Evolutionary conservation across 2,329 filamentous ascomycete species (phyloP), one percentile per base, ranked within the genome.

Genomic region (Cytospora schulzeri): DNA sequence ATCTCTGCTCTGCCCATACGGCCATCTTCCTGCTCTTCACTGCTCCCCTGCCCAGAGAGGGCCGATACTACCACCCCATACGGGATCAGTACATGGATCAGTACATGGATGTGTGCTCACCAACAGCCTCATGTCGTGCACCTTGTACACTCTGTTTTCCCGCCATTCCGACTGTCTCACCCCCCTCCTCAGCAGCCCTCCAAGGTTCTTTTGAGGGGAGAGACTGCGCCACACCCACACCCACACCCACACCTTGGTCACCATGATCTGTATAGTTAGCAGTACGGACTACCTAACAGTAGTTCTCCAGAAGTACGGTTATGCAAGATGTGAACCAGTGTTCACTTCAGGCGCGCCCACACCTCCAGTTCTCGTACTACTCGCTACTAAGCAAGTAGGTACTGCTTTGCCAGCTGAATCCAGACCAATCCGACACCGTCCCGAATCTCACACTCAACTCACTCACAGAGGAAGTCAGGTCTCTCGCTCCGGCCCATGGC

Each of bases 381-480:
- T 11, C 12, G 12, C 31, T 11, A 33, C 31, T 33, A 33, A 2
- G 4, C 12, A 35, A 4, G 33, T 4, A 35, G 33, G 33, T 35
- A 38, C 28, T 24, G 52, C n/a, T n/a, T 14, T n/a, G 41, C 28
- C 24, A 41, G 41, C 31, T 56, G 60, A 51, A 51, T 62, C 60
- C 52, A 62, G 52, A 17, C 60, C 60, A 56, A 56, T 62, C 60
- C 29, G 15, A 24, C 26, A 26, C 12, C 38, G 28, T 62, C 52
- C 60, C 52, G 60, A 51, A 56, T 51, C 60, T 56, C 52, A 51
- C n/a, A n/a, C n/a, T n/a, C n/a, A n/a, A n/a, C 60, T 56, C 52
- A 54, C 22, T 28, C 35, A 55, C 41, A 22, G 51, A 33, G 29
- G 22, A n/a, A 60, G 48, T 9, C 29, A 31, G 29, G n/a, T 53